Percentiles rank a stretch among this genome's conserved stretches.
phyloP scores from a whole-genome alignment of 2,329 filamentous ascomycete species.

The Cordyceps militaris region DNA sequence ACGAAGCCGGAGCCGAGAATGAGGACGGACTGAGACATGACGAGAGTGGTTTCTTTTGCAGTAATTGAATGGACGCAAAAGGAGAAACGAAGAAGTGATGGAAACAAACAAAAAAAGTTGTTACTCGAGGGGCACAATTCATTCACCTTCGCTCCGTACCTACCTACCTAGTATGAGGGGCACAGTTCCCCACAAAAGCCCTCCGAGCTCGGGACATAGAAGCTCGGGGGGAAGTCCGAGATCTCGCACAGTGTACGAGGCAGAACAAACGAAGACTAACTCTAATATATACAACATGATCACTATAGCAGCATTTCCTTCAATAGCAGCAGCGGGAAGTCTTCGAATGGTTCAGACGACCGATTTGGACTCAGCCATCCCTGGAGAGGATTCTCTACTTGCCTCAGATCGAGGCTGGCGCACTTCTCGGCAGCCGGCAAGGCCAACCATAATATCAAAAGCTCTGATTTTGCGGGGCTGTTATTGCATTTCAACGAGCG shows the following conservation, averaged over 20 bases:
- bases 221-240: constrained; percentile 7
- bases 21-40: constrained; percentile 9
- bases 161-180: constrained; percentile 4
- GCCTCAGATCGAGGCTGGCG: too few species aligned
- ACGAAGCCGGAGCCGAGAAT: constrained; percentile 14
- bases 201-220: constrained; percentile 3
- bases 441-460: too few species aligned
- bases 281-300: too few species aligned
- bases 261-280: too few species aligned
- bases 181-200: constrained; percentile 6
- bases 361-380: too few species aligned
- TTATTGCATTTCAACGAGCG: too few species aligned
- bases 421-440: too few species aligned
- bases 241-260: background rate
- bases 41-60: background rate
- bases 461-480: too few species aligned
- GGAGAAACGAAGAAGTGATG: background rate
- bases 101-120: background rate
- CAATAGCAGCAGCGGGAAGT: too few species aligned
- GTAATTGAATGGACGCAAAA: background rate
- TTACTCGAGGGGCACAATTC: background rate
- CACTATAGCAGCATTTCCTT: too few species aligned
- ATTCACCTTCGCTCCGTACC: background rate
- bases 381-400: too few species aligned
- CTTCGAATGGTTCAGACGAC: too few species aligned